Conservation (phyloP, 1,139 yeast species). For the Entelexis sorbosivorans region DNA sequence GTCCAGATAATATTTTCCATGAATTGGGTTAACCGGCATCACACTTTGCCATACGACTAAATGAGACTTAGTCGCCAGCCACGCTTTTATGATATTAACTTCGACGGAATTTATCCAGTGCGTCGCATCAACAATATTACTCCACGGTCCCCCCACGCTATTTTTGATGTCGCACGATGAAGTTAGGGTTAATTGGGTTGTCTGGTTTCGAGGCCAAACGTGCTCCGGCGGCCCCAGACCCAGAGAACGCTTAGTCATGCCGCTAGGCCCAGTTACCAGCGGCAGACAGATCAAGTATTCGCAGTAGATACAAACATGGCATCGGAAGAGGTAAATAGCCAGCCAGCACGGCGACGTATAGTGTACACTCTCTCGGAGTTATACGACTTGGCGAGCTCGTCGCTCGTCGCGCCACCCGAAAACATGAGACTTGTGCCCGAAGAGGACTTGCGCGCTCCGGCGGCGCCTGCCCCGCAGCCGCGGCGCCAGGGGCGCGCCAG, state of each 20-base stretch:
- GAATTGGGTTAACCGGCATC: too few species aligned
- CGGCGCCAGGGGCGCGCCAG: neutral
- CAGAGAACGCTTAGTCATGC: neutral
- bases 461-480: neutral
- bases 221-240: neutral
- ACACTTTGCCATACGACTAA: too few species aligned
- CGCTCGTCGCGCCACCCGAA: constrained; percentile 20
- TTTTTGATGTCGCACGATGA: neutral
- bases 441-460: constrained; percentile 8
- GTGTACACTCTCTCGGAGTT: constrained; percentile 18
- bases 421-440: constrained; percentile 6
- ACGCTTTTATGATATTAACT: too few species aligned
- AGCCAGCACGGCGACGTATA: neutral
- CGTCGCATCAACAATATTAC: too few species aligned
- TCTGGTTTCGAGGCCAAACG: too few species aligned
- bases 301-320: neutral
- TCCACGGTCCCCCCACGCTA: neutral
- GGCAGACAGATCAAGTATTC: neutral
- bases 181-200: neutral
- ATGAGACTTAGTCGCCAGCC: too few species aligned
- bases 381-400: constrained; percentile 18
- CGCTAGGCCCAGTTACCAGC: neutral
- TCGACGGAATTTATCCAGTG: too few species aligned
- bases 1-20: too few species aligned
- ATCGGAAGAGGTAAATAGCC: neutral